A percentile compares a stretch with the other conserved stretches of the same genome.
Conservation (phyloP, 2,329 filamentous ascomycete genomes). For the Penicillium sp. region DNA sequence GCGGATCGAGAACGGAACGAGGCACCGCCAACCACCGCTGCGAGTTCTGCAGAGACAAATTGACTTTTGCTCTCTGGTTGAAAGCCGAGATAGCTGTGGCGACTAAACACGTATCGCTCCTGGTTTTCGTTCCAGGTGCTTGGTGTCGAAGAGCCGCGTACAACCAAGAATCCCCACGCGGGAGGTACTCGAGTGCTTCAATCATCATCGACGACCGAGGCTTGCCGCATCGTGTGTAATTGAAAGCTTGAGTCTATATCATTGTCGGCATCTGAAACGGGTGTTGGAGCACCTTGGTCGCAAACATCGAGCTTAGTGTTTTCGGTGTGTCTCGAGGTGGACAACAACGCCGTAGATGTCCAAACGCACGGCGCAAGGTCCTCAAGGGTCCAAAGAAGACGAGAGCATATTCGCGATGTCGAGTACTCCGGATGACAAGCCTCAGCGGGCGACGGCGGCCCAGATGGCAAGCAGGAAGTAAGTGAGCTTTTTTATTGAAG, state of each 20-base stretch:
- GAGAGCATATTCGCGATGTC: conserved; percentile 36
- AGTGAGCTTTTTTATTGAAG: conserved; percentile 32
- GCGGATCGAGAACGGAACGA: conserved; percentile 16
- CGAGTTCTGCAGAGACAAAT: conserved; percentile 8
- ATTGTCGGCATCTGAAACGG: conserved; percentile 4
- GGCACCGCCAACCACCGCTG: conserved; percentile 3
- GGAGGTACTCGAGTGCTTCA: conserved; percentile 2
- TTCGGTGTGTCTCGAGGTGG: conserved; percentile 1
- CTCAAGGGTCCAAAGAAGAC: conserved; percentile 35
- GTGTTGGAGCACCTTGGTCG: conserved; percentile 1
- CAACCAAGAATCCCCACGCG: conserved; percentile 2
- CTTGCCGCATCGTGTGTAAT: background rate
- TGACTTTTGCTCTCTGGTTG: conserved; percentile 4
- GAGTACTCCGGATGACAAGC: conserved; percentile 43
- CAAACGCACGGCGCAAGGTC: conserved; percentile 37
- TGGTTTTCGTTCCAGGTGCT: background rate
- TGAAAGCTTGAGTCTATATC: background rate
- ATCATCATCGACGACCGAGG: background rate
- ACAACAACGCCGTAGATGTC: conserved; percentile 29
- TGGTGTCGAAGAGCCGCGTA: conserved; percentile 1
- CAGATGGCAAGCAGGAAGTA: conserved; percentile 54
- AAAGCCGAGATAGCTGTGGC: background rate
- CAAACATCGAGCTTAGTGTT: conserved; percentile 1
- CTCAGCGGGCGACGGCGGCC: conserved; percentile 51
- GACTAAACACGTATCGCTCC: background rate